Percentiles rank a stretch among this genome's conserved stretches.
Evolutionary conservation across 2,329 filamentous ascomycete species (phyloP).

Genomic region (Colletotrichum navitas): DNA sequence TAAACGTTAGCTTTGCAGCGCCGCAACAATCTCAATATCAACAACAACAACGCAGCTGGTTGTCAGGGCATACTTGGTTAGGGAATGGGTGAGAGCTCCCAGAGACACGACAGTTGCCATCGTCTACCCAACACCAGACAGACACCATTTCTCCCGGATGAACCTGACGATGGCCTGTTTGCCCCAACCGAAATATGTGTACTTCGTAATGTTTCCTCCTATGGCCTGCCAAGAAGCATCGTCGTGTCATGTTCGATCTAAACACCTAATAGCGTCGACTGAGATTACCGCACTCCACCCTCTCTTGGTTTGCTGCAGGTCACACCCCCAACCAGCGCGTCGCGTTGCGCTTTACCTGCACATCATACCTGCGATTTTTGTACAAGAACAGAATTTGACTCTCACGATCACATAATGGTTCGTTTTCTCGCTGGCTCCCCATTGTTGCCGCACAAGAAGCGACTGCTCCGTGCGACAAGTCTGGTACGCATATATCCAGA

Average conservation of each 20-base stretch:
- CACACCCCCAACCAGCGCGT: slow-evolving; percentile 31
- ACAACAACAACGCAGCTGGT: background rate
- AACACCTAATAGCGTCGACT: background rate
- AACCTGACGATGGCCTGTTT: slow-evolving; percentile 23
- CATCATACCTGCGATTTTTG: background rate
- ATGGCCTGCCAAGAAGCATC: slow-evolving; percentile 35
- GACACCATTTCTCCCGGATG: slow-evolving; percentile 1
- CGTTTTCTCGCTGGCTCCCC: background rate
- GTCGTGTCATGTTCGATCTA: slow-evolving; percentile 29
- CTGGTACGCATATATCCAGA: background rate
- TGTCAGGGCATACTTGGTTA: background rate
- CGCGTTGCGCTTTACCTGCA: background rate
- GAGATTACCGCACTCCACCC: slow-evolving; percentile 4
- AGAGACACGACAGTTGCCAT: background rate
- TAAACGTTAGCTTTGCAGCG: background rate
- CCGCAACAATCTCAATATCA: slow-evolving; percentile 7
- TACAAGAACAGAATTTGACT: background rate
- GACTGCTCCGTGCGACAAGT: background rate
- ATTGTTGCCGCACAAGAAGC: background rate
- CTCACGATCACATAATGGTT: background rate
- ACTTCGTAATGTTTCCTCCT: slow-evolving; percentile 31
- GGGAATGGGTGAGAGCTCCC: background rate
- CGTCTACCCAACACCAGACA: background rate
- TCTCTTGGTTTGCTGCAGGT: slow-evolving; percentile 10
- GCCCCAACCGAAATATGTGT: slow-evolving; percentile 33